A percentile compares a stretch with the other conserved stretches of the same genome.
phyloP scores from a whole-genome alignment of 306 rosid species.

The Albizia julibrissin region DNA sequence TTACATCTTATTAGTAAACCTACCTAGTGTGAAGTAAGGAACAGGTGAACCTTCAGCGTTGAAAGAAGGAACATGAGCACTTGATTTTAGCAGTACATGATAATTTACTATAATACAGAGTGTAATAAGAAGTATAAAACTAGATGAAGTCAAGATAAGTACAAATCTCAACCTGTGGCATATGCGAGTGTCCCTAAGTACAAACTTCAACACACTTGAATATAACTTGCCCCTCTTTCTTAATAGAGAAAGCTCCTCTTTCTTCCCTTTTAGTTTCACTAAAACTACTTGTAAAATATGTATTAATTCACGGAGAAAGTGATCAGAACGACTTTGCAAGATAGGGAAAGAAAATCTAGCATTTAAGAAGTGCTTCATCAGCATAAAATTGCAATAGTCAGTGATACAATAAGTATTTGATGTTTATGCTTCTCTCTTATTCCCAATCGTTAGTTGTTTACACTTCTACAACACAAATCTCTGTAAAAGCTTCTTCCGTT shows the following conservation, averaged over 20 bases:
- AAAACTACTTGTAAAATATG: constrained; percentile 59
- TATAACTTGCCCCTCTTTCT: neutral
- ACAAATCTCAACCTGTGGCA: neutral
- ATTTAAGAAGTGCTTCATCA: constrained; percentile 93
- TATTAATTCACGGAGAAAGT: constrained; percentile 91
- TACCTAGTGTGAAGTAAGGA: too few relatives aligned
- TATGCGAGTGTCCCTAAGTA: neutral
- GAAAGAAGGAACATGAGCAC: too few relatives aligned
- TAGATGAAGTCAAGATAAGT: neutral
- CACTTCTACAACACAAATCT: too few relatives aligned
- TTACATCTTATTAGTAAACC: too few relatives aligned
- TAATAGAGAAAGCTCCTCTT: neutral
- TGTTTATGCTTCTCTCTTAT: too few relatives aligned
- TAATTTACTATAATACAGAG: neutral
- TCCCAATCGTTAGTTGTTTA: too few relatives aligned
- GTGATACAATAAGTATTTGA: constrained; percentile 4
- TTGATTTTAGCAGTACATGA: constrained; percentile 2
- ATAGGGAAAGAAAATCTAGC: constrained; percentile 99
- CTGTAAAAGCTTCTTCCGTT: too few relatives aligned
- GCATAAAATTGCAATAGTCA: constrained; percentile 40
- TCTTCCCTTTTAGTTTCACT: neutral
- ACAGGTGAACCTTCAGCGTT: too few relatives aligned
- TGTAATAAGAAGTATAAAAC: neutral
- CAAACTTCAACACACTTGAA: neutral
- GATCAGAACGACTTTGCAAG: constrained; percentile 99